A percentile compares a stretch with the other conserved stretches of the same genome.
Conservation (phyloP, 257 asterid species). For the Nicotiana benthamiana region DNA sequence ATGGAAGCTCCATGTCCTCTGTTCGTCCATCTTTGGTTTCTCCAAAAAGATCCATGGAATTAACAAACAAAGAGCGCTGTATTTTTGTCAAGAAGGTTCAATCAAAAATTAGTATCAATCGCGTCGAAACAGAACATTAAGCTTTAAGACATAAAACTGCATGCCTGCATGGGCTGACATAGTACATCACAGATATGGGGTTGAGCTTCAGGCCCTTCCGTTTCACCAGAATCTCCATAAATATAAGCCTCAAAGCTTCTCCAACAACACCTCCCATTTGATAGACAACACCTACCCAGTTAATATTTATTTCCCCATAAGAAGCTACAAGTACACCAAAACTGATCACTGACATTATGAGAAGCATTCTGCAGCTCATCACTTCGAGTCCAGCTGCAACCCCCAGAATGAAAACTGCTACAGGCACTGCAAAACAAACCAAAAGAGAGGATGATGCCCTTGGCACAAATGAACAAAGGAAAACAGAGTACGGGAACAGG, state of each 20-base stretch:
- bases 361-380: constrained; percentile 90
- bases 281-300: constrained; percentile 95
- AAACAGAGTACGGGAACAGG: not conserved
- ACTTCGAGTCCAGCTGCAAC: constrained; percentile 91
- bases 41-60: constrained; percentile 94
- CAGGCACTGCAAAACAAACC: constrained; percentile 71
- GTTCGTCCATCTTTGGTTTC: constrained; percentile 81
- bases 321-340: constrained; percentile 92
- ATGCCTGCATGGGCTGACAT: constrained; percentile 99
- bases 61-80: constrained; percentile 93
- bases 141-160: constrained; percentile 13
- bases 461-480: not conserved
- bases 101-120: not conserved
- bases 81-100: constrained; percentile 12
- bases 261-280: constrained; percentile 99
- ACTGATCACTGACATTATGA: constrained; percentile 90
- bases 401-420: constrained; percentile 93
- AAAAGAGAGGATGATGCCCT: constrained; percentile 10
- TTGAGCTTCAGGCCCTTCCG: constrained; percentile 85
- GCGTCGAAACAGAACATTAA: not conserved
- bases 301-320: constrained; percentile 84
- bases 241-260: constrained; percentile 91
- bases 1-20: constrained; percentile 66
- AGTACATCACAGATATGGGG: constrained; percentile 94
- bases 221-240: constrained; percentile 93